These are phyloP conservation scores for Discostella pseudostelligera DNA, from an alignment of 108 stramenopile species.

Conservation along the genomic window DNA sequence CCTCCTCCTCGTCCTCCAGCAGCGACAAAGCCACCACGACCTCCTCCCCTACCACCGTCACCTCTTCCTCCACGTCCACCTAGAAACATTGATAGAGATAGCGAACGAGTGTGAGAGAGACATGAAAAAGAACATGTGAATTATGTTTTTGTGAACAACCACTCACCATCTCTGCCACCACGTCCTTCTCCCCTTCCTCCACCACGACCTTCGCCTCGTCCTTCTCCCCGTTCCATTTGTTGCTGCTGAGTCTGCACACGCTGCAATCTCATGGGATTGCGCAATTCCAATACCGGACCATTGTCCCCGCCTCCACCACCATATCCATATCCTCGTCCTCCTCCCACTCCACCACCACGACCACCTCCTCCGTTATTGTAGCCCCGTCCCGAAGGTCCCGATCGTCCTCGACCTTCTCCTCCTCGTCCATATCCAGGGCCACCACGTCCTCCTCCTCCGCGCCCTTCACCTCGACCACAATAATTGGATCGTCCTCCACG, in stretches of 20 bases:
- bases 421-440: too few species aligned
- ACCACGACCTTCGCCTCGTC: conserved; percentile 10
- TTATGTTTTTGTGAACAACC: too few species aligned
- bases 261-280: conserved; percentile 73
- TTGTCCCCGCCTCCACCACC: conserved; percentile 45
- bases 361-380: too few species aligned
- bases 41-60: conserved; percentile 11
- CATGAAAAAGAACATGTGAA: too few species aligned
- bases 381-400: too few species aligned
- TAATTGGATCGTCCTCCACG: too few species aligned
- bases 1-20: conserved; percentile 39
- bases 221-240: conserved; percentile 1
- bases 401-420: too few species aligned
- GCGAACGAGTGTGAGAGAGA: too few species aligned
- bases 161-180: too few species aligned
- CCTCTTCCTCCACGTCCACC: not conserved
- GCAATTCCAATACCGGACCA: conserved; percentile 62
- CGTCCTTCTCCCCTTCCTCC: conserved; percentile 12
- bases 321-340: conserved; percentile 35
- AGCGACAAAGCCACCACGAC: conserved; percentile 3
- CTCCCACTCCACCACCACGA: conserved; percentile 24
- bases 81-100: too few species aligned
- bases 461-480: too few species aligned
- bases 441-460: too few species aligned
- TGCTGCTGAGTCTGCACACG: conserved; percentile 32